Evolutionary conservation across 2,329 filamentous ascomycete species (phyloP), one percentile per base, ranked within the genome.

Genomic region (Sarocladium brachiariae): DNA sequence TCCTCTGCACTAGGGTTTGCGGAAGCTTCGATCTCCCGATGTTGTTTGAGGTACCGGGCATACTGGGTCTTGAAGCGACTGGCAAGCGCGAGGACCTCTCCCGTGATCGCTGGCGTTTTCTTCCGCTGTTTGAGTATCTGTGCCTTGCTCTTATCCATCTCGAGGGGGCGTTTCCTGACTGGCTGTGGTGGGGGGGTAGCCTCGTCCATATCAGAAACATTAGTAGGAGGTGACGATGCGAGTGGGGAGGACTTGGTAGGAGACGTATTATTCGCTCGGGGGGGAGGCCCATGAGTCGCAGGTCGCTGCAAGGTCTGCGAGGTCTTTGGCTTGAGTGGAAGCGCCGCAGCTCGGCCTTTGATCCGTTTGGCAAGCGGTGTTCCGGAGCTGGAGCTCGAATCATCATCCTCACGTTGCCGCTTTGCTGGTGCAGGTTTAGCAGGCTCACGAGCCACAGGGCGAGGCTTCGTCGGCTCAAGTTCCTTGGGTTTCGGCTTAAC

Each of bases 201-300:
- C 56, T 74, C 69, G 25, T 82, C 80, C 33, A 83, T 65, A 52
- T 84, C 81, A 1, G 80, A 83, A 1, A 80, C 81, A 55, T 84
- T 84, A 7, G 81, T 83, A 0, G 81, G 81, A 11, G 81, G 80
- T 6, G 81, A 84, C 1, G 80, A 80, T n/a, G 80, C 80, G 16
- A 84, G 68, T 3, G 81, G 81, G 9, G 81, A 84, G 2, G 81
- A 84, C 61, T 84, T 84, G 48, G 71, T 70, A 0, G 79, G 80
- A 6, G 79, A 82, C 0, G 75, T 82, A 54, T 73, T 68, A 63
- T 78, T 78, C 60, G 66, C 70, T 61, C 72, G 76, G 43, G 68
- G 43, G 4, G 43, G 25, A 31, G 43, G 25, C 14, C 25, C 43
- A 9, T 24, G 25, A 4, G 43, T n/a, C 10, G 43, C 43, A 31